phyloP scores from a whole-genome alignment of 495 filamentous ascomycete species.

The Hypoxylon subgilvum region DNA sequence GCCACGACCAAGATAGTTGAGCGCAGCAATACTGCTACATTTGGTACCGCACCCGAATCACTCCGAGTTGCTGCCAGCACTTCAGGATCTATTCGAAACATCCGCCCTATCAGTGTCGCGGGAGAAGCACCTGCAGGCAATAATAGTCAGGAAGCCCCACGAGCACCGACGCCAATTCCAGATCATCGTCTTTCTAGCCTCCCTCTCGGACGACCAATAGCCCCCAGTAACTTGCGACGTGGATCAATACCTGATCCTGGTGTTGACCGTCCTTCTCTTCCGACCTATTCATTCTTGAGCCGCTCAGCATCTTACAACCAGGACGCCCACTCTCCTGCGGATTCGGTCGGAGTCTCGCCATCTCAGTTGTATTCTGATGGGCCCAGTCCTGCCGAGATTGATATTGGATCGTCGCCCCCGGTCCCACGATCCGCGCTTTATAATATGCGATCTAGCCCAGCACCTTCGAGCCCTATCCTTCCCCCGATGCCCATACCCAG shows the following conservation, averaged over 20 bases:
- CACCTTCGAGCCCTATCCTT: constrained; percentile 75
- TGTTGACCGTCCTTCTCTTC: constrained; percentile 11
- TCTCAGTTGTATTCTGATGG: constrained; percentile 61
- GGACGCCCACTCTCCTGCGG: constrained; percentile 51
- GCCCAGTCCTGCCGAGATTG: constrained; percentile 67
- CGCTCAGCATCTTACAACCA: constrained; percentile 38
- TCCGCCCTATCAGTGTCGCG: constrained; percentile 73
- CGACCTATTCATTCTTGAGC: constrained; percentile 21
- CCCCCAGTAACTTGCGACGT: constrained; percentile 30
- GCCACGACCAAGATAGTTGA: constrained; percentile 75
- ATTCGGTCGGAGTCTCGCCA: constrained; percentile 61
- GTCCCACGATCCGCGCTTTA: constrained; percentile 61
- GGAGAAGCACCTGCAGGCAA: constrained; percentile 53
- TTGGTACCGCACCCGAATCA: constrained; percentile 75
- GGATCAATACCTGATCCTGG: constrained; percentile 26
- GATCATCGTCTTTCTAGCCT: constrained; percentile 35
- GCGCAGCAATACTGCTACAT: constrained; percentile 68
- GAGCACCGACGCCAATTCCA: constrained; percentile 84
- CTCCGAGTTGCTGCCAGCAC: constrained; percentile 88
- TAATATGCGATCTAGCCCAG: constrained; percentile 55
- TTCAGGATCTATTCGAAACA: constrained; percentile 82
- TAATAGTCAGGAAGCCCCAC: constrained; percentile 75
- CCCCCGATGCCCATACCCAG: constrained; percentile 61
- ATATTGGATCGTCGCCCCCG: constrained; percentile 81
- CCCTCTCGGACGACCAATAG: constrained; percentile 33